These are phyloP conservation scores for Rhododendron ovatum DNA, from an alignment of 148 eudicot genomes.

Conservation along the genomic window DNA sequence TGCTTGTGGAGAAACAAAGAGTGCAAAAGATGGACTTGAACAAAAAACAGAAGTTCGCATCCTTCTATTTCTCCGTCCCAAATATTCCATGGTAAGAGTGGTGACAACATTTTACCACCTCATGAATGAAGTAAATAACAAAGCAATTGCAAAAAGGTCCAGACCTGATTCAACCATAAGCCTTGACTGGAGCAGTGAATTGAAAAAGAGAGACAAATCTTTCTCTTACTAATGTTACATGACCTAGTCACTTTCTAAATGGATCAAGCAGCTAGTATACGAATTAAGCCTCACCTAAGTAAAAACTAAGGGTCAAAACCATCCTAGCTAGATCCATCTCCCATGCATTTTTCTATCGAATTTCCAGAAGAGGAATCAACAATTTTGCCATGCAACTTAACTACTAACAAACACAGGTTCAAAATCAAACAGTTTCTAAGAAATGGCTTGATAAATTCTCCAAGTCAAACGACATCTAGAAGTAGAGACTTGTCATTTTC, in stretches of 20 bases:
- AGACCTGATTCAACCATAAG: neutral
- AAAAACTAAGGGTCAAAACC: slow-evolving; percentile 77
- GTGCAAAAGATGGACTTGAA: neutral
- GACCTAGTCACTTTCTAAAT: neutral
- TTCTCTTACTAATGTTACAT: neutral
- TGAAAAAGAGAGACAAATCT: neutral
- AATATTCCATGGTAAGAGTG: neutral
- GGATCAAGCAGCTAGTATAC: neutral
- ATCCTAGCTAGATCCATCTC: slow-evolving; percentile 44
- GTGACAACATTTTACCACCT: neutral
- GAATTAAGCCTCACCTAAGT: slow-evolving; percentile 34
- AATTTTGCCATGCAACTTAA: slow-evolving; percentile 47
- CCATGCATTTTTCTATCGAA: slow-evolving; percentile 17
- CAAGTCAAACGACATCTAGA: slow-evolving; percentile 47
- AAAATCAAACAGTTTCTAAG: slow-evolving; percentile 62
- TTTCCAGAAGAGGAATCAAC: slow-evolving; percentile 20
- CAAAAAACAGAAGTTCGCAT: neutral
- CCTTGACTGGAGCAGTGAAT: neutral
- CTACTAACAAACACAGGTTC: slow-evolving; percentile 46
- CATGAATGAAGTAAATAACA: neutral
- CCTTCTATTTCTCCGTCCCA: neutral
- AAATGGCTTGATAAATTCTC: slow-evolving; percentile 52
- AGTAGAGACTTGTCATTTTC: slow-evolving; percentile 32
- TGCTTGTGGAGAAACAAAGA: neutral
- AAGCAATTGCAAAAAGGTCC: neutral